Evolutionary conservation across 148 eudicot genomes (phyloP).

Genomic region (Cornus florida): DNA sequence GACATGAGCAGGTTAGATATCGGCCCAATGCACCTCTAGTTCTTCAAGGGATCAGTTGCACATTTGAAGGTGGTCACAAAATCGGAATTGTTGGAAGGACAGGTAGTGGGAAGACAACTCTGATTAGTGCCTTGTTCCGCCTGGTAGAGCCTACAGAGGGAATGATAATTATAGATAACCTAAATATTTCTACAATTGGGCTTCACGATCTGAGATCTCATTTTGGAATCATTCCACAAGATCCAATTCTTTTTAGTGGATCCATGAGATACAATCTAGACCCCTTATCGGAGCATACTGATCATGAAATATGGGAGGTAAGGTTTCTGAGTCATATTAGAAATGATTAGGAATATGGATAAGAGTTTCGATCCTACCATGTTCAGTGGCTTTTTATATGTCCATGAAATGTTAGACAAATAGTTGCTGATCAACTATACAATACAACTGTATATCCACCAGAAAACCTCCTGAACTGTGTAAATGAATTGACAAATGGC

Average conservation of each 20-base stretch:
- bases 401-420: neutral
- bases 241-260: constrained; percentile 49
- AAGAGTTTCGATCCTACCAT: neutral
- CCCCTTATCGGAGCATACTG: constrained; percentile 45
- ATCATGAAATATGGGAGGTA: constrained; percentile 56
- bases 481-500: too few species aligned
- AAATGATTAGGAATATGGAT: neutral
- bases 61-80: constrained; percentile 47
- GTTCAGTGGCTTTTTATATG: neutral
- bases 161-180: constrained; percentile 40
- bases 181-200: constrained; percentile 44
- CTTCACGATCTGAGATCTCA: constrained; percentile 57
- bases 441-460: too few species aligned
- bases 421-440: too few species aligned
- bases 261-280: constrained; percentile 55
- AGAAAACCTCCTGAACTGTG: too few species aligned
- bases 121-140: constrained; percentile 51
- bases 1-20: constrained; percentile 38
- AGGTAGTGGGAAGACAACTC: constrained; percentile 59
- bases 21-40: constrained; percentile 43
- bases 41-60: constrained; percentile 45
- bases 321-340: neutral
- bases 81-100: constrained; percentile 63
- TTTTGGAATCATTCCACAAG: constrained; percentile 55
- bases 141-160: constrained; percentile 56